Base-by-base conservation (phyloP, 169 alveolate species). In the Eimeria necatrix region DNA sequence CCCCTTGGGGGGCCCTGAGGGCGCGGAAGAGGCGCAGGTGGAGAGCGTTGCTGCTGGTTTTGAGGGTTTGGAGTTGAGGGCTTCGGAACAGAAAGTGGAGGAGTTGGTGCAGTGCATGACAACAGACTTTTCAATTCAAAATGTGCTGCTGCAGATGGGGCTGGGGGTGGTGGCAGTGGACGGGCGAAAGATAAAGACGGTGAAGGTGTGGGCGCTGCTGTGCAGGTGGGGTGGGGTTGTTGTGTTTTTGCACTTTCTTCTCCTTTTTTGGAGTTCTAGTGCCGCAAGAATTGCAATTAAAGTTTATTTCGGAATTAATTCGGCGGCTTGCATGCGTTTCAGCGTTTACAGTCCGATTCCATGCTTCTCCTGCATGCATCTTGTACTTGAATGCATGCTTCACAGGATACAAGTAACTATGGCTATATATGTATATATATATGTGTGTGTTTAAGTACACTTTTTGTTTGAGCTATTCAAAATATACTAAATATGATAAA, bases 91-190 rank as follows among this genome's bases (percentile, higher is more conserved):
- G 24, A 59, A 74, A 24, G 88, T 18, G 53, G 94, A 93, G 46
- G 76, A 59, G 4, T 93, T 92, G 32, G 98, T 98, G 51, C 56
- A 95, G 14, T 90, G 97, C 91, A 85, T 96, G 76, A 96, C 98
- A 0, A 94, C 97, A 73, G 99, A 98, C 80, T 98, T 94, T 94
- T 97, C 98, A 6, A 95, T 98, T 90, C 98, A 98, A 76, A 98
- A 98, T 88, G 98, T 97, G 24, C 85, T 95, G 20, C 93, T 97
- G 56, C 97, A 98, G 91, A 96, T 97, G 93, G 99, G 99, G 18
- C 93, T 98, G 59, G 94, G 95, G 46, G 93, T 97, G 41, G 59
- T 95, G 48, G n/a, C 96, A 2, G 74, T 93, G 5, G 97, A 95
- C 88, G 97, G 97, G 18, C 24, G 46, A n/a, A 78, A 53, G 24